Conservation (phyloP, 2,329 filamentous ascomycete genomes). For the Aureobasidium lini region DNA sequence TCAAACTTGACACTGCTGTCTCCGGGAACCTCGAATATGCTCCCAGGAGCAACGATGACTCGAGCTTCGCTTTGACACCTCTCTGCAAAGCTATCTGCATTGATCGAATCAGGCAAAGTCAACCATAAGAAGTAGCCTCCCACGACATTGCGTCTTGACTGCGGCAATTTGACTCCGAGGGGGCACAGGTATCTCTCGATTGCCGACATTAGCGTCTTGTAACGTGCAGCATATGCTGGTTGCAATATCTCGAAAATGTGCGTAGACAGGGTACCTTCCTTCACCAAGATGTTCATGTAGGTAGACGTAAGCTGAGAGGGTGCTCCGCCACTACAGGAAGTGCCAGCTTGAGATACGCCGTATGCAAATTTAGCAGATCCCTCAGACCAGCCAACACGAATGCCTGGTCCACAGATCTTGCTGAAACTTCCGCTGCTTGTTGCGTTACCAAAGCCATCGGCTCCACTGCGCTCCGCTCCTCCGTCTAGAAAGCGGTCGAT, state of each 20-base stretch:
- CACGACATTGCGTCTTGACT: slow-evolving; percentile 44
- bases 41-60: slow-evolving; percentile 60
- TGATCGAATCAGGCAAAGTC: slow-evolving; percentile 48
- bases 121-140: slow-evolving; percentile 89
- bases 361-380: slow-evolving; percentile 55
- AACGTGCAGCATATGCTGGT: slow-evolving; percentile 49
- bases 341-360: slow-evolving; percentile 53
- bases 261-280: slow-evolving; percentile 43
- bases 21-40: slow-evolving; percentile 55
- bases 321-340: slow-evolving; percentile 51
- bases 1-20: slow-evolving; percentile 49
- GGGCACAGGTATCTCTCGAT: slow-evolving; percentile 55
- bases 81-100: slow-evolving; percentile 49
- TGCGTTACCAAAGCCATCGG: slow-evolving; percentile 66
- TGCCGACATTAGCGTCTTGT: slow-evolving; percentile 49
- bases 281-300: slow-evolving; percentile 48
- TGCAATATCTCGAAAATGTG: slow-evolving; percentile 48
- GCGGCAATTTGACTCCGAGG: slow-evolving; percentile 48
- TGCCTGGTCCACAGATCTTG: slow-evolving; percentile 76
- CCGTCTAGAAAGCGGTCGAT: slow-evolving; percentile 63
- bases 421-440: slow-evolving; percentile 85
- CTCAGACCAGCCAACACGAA: slow-evolving; percentile 84
- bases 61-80: slow-evolving; percentile 56
- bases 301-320: slow-evolving; percentile 53
- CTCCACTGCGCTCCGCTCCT: slow-evolving; percentile 37